A percentile compares a stretch with the other conserved stretches of the same genome.
phyloP scores from a whole-genome alignment of 441 rosid species.

The Erysimum cheiri region DNA sequence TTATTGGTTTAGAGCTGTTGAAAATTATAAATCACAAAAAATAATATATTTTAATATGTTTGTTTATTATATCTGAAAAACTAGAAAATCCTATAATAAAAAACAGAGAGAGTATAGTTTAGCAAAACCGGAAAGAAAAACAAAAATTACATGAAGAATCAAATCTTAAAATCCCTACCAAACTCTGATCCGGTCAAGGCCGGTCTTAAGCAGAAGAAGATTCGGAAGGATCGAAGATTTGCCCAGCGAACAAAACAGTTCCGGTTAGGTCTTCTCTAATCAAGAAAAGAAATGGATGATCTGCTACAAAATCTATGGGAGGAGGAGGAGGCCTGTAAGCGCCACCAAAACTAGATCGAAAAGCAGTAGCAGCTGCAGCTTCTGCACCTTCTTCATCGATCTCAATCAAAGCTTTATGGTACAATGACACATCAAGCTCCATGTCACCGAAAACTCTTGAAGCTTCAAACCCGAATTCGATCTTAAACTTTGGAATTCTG shows the following conservation, averaged over 20 bases:
- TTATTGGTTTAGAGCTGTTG: no score
- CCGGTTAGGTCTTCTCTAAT: constrained; percentile 31
- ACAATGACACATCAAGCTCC: neutral
- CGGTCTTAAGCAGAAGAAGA: no score
- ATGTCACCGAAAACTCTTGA: neutral
- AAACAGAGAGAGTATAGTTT: no score
- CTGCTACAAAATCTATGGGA: constrained; percentile 21
- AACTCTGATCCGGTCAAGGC: no score
- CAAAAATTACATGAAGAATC: no score
- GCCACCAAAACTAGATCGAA: rapidly evolving
- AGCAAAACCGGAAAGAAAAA: no score
- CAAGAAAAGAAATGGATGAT: constrained; percentile 34
- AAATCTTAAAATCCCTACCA: no score
- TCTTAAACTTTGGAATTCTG: constrained; percentile 32
- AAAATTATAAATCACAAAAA: no score
- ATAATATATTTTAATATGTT: no score
- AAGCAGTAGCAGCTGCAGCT: constrained; percentile 1
- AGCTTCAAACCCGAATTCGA: constrained; percentile 5
- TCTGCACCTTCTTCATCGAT: constrained; percentile 27
- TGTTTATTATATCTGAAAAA: no score
- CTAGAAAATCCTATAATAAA: no score
- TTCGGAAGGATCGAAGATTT: constrained; percentile 25
- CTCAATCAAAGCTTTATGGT: constrained; percentile 17
- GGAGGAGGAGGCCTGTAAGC: no score
- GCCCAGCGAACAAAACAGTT: constrained; percentile 29